Percentiles rank a stretch among this genome's conserved stretches.
Evolutionary conservation across 139 green algal genomes (phyloP).

Genomic region (Mesostigma viride): DNA sequence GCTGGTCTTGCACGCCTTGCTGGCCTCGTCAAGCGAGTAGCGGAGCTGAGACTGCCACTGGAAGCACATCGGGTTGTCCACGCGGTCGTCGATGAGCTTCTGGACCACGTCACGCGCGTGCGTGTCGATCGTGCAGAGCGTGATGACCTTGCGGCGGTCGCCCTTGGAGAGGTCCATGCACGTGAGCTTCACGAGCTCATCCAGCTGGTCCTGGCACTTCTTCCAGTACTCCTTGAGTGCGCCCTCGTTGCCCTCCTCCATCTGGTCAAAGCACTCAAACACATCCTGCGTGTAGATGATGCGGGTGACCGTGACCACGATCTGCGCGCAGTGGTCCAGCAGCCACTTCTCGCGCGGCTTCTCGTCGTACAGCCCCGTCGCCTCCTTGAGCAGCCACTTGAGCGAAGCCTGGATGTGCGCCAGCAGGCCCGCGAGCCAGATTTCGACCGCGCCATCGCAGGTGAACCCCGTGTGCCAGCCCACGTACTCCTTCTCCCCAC

Average conservation of each 20-base stretch:
- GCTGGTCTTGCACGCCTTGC: conserved; percentile 56
- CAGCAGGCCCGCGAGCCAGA: conserved; percentile 66
- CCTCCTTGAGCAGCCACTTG: conserved; percentile 56
- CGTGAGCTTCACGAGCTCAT: conserved; percentile 69
- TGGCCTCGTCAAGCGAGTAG: conserved; percentile 39
- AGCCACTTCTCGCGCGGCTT: conserved; percentile 69
- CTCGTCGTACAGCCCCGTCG: conserved; percentile 77
- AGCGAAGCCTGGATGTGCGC: conserved; percentile 64
- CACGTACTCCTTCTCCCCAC: conserved; percentile 72
- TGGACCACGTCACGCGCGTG: conserved; percentile 80
- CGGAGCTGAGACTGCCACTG: conserved; percentile 86
- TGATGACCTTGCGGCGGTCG: conserved; percentile 87
- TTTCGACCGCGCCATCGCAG: conserved; percentile 73
- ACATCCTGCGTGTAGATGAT: conserved; percentile 74
- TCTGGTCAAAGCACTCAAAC: conserved; percentile 65
- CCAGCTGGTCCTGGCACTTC: conserved; percentile 35
- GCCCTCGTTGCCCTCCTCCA: conserved; percentile 86
- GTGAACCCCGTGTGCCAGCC: conserved; percentile 54
- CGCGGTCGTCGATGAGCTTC: conserved; percentile 68
- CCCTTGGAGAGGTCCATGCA: conserved; percentile 55
- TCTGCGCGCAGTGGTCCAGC: conserved; percentile 71
- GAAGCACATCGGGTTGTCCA: conserved; percentile 42
- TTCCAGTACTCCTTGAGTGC: conserved; percentile 58
- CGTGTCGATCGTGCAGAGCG: conserved; percentile 87
- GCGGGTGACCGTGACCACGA: conserved; percentile 66